phyloP scores from a whole-genome alignment of 305 asterid species.

The Rubia occidens region DNA sequence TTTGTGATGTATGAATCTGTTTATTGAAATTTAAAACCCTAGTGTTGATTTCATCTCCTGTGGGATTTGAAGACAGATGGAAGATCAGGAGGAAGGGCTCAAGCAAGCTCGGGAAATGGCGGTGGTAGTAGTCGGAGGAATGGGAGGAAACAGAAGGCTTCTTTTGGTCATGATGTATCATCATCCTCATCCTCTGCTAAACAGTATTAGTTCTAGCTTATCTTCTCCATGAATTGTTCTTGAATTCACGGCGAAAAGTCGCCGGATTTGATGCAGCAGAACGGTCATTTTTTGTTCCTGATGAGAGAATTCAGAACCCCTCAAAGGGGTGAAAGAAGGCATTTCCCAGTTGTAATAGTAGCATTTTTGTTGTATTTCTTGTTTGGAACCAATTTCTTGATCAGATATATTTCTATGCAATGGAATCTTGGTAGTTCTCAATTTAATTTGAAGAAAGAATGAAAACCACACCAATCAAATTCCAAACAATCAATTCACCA shows the following conservation, averaged over 20 bases:
- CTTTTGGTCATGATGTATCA: constrained; percentile 21
- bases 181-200: constrained; percentile 4
- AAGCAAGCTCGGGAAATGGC: constrained; percentile 26
- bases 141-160: constrained; percentile 27
- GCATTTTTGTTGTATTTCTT: not conserved
- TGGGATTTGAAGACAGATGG: constrained; percentile 30
- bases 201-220: constrained; percentile 4
- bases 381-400: not conserved
- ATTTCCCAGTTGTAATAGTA: not conserved
- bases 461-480: too few species aligned
- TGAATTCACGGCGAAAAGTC: not conserved
- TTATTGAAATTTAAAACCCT: not conserved
- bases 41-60: not conserved
- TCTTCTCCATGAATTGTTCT: not conserved
- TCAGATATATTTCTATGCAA: not conserved
- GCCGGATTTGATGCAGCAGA: not conserved
- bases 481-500: too few species aligned
- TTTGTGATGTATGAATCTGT: not conserved
- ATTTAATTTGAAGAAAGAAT: too few species aligned
- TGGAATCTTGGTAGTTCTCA: too few species aligned
- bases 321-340: not conserved
- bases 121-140: constrained; percentile 20
- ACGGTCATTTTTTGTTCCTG: not conserved
- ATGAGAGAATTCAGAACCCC: not conserved
- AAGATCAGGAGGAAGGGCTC: constrained; percentile 24